A percentile compares a stretch with the other conserved stretches of the same genome.
Conservation (phyloP, 306 rosid genomes). For the Hylodesmum podocarpum region DNA sequence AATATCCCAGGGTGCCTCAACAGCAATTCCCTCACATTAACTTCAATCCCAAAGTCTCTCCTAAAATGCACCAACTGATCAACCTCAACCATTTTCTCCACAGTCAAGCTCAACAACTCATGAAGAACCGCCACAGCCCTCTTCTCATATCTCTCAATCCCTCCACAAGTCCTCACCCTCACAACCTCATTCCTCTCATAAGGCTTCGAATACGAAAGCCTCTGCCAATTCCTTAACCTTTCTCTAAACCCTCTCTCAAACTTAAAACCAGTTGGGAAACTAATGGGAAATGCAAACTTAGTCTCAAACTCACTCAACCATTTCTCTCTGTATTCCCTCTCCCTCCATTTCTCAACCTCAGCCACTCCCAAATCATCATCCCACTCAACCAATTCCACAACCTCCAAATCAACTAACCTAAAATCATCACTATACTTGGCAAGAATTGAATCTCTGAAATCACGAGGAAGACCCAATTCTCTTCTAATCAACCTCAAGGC, state of each 20-base stretch:
- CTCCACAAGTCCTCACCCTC: slow-evolving; percentile 47
- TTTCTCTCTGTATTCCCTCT: slow-evolving; percentile 68
- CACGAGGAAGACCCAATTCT: slow-evolving; percentile 73
- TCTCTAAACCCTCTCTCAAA: slow-evolving; percentile 63
- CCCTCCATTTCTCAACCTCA: slow-evolving; percentile 65
- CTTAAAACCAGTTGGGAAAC: slow-evolving; percentile 67
- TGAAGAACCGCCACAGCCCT: slow-evolving; percentile 76
- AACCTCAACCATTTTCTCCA: slow-evolving; percentile 79
- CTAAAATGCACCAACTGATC: slow-evolving; percentile 71
- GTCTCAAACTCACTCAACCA: slow-evolving; percentile 87
- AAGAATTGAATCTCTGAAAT: slow-evolving; percentile 73
- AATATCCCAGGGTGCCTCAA: slow-evolving; percentile 68
- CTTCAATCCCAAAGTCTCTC: slow-evolving; percentile 58
- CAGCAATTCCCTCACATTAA: slow-evolving; percentile 64
- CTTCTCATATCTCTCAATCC: slow-evolving; percentile 66
- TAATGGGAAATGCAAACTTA: slow-evolving; percentile 62
- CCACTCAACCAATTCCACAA: slow-evolving; percentile 53
- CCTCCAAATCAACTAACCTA: slow-evolving; percentile 56
- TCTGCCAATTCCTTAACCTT: slow-evolving; percentile 77
- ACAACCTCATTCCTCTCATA: slow-evolving; percentile 57
- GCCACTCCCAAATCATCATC: slow-evolving; percentile 48
- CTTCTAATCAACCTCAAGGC: slow-evolving; percentile 67
- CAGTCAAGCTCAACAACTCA: slow-evolving; percentile 79
- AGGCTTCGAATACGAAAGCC: slow-evolving; percentile 71
- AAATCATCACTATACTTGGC: slow-evolving; percentile 47